Evolutionary conservation across 306 rosid genomes (phyloP).

Genomic region (Herpetospermum pedunculosum): DNA sequence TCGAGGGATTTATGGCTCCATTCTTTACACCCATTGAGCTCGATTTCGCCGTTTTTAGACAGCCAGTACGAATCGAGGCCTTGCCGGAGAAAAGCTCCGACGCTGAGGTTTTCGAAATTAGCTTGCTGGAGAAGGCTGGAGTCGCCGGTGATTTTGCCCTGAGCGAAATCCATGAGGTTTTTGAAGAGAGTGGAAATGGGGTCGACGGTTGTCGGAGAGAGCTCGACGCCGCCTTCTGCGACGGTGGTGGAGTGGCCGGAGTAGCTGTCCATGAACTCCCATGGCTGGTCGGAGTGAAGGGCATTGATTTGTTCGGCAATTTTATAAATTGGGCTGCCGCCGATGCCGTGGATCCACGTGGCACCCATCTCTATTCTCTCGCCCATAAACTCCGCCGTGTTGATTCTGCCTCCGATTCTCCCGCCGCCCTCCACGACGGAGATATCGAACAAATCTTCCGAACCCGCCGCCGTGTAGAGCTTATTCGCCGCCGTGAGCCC

Average conservation of each 20-base stretch:
- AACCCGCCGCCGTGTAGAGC: conserved; percentile 47
- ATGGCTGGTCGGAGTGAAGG: conserved; percentile 65
- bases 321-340: conserved; percentile 69
- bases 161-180: conserved; percentile 58
- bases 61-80: conserved; percentile 54
- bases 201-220: conserved; percentile 36
- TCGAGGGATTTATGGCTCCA: conserved; percentile 52
- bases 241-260: conserved; percentile 42
- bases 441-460: conserved; percentile 55
- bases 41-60: conserved; percentile 27
- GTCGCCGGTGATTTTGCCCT: conserved; percentile 31
- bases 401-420: conserved; percentile 88
- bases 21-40: conserved; percentile 31
- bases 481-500: conserved; percentile 89
- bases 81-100: conserved; percentile 52
- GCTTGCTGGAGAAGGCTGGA: conserved; percentile 14
- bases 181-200: conserved; percentile 59
- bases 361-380: conserved; percentile 95
- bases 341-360: conserved; percentile 98
- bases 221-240: conserved; percentile 69
- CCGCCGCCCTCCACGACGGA: conserved; percentile 76
- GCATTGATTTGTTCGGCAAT: conserved; percentile 62
- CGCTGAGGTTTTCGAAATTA: conserved; percentile 31
- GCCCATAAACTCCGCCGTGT: conserved; percentile 83
- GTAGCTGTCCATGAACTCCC: conserved; percentile 92